Base-by-base conservation (phyloP, 345 rosid species). In the Citrus trifoliata region DNA sequence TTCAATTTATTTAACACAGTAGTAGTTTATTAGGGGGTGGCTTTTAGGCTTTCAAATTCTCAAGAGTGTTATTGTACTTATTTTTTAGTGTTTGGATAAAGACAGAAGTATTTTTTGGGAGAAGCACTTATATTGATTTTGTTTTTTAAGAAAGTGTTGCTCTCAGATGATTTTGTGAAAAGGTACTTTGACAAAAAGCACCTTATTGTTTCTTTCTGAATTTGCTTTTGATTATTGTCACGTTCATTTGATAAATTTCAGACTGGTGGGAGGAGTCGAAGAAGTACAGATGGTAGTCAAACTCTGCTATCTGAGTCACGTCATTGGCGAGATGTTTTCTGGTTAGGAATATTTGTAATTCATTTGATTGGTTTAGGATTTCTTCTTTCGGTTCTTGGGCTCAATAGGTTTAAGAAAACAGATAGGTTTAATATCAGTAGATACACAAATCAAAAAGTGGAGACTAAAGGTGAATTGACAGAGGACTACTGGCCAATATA, bases 401-500 rank as follows among this genome's bases (percentile, higher is more conserved):
- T 91, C 79, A 88, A 89, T 80, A 86, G 97, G 83, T 94, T 96
- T 81, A 80, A 85, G 77, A 85, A 56, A 87, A 68, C 89, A 62
- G 94, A 93, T 84, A 93, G 99, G 88, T 76, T 93, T 76, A 92
- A 91, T 78, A 85, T 93, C 22, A 93, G 90, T 80, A 89, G 85
- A 81, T 88, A 86, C 74, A 88, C 94, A 7, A 78, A 79, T 2
- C 76, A 86, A 28, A 63, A 87, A 69, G 76, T 79, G 71, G 91
- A 81, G 78, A 86, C 82, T 73, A 78, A 83, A 35, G 80, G 71
- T 38, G 93, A 90, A 7, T 82, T 90, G 19, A 93, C 99, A 1
- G 99, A 93, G 80, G 90, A 88, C 71, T 93, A 90, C 82, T 96
- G 98, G 99, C 99, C 98, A 1, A 87, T 88, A 76, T 96, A 91